These are phyloP conservation scores for Cordyceps farinosa DNA, from an alignment of 2,329 filamentous ascomycete genomes.

Conservation along the genomic window DNA sequence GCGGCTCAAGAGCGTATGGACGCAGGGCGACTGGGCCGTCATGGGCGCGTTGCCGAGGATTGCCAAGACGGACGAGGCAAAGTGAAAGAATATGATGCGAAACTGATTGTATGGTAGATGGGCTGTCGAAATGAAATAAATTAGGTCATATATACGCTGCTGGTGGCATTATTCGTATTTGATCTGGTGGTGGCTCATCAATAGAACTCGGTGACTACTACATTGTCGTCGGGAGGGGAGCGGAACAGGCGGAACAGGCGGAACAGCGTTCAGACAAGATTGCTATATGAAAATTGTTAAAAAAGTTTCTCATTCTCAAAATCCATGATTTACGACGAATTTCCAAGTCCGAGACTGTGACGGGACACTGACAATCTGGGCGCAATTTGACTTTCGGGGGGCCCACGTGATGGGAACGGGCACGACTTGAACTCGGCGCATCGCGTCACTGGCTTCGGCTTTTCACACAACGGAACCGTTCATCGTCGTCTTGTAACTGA, in stretches of 20 bases:
- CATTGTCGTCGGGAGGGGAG: neutral
- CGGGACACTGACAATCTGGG: too few relatives aligned
- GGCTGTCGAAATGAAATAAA: neutral
- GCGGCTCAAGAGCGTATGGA: slow-evolving; percentile 15
- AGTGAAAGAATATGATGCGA: neutral
- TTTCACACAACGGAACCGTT: neutral
- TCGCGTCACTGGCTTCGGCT: slow-evolving; percentile 1
- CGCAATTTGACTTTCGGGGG: neutral
- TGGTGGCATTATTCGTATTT: too few relatives aligned
- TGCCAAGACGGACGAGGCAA: neutral
- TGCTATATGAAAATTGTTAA: too few relatives aligned
- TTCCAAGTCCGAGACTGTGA: neutral
- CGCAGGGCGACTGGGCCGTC: slow-evolving; percentile 13
- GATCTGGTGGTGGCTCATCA: too few relatives aligned
- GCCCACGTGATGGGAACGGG: slow-evolving; percentile 10
- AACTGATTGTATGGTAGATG: neutral
- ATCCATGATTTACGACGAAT: neutral
- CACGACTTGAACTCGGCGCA: neutral
- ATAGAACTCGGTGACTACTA: too few relatives aligned
- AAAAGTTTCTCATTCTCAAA: neutral
- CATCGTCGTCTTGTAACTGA: neutral
- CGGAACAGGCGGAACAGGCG: neutral
- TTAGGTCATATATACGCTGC: too few relatives aligned
- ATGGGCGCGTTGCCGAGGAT: slow-evolving; percentile 10
- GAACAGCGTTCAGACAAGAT: neutral